Evolutionary conservation across 2,329 filamentous ascomycete species (phyloP), one percentile per base, ranked within the genome.

Genomic region (Fusarium pseudoanthophilum): DNA sequence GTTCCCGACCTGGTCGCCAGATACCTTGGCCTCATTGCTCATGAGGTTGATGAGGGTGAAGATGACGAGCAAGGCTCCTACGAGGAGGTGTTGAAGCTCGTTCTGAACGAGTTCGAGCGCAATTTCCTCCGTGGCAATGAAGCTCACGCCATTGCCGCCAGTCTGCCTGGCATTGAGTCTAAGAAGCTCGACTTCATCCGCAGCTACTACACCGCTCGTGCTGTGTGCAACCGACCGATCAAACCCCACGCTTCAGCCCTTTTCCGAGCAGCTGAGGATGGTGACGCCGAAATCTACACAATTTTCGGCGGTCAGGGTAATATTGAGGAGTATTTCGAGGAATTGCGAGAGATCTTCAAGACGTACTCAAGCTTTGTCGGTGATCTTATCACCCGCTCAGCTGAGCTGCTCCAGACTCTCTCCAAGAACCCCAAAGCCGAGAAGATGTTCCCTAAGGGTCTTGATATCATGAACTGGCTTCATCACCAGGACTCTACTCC

Each of bases 301-400:
- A 95, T 99, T 71, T 97, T 98, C 76, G 96, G 96, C 68, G 96
- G 96, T 11, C 96, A 99, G 83, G 96, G 96, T 78, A 99, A 99
- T 83, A 98, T 99, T 73, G 95, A 99, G 84, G 97, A 99, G 85
- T 99, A 99, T 85, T 99, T 99, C 79, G 95, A 99, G 77, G 96
- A 99, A 86, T 89, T 99, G 71, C 92, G 96, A 64, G 93, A 97
- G 82, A 90, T 98, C 66, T 95, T 95, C 86, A 91, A 88, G 78
- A 97, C 95, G 67, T 99, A 99, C 84, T 92, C 93, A 18, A 93
- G 93, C 34, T 97, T 99, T 76, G 91, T 98, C 10, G 92, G 94
- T 76, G 94, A 97, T 74, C 91, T 98, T 73, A 89, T 99, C 79
- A 88, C 89, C 34, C 89, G 91, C 30, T 92, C 95, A 13, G 95